A percentile compares a stretch with the other conserved stretches of the same genome.
Conservation (phyloP, 768 basidiomycete genomes). For the Boletus barrowsii region DNA sequence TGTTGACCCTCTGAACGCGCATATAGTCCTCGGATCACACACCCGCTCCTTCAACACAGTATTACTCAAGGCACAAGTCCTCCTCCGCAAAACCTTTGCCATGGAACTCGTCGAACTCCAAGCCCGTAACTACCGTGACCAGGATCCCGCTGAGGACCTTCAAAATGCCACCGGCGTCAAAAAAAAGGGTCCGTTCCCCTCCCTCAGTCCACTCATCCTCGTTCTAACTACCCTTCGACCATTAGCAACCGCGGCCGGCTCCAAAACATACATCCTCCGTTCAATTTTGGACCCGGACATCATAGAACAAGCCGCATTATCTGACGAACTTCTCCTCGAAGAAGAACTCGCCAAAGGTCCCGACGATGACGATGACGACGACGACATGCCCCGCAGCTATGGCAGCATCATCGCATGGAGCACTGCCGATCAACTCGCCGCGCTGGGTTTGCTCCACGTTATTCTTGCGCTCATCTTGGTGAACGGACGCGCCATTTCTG, state of each 20-base stretch:
- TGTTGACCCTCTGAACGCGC: not conserved
- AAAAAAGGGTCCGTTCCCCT: conserved; percentile 53
- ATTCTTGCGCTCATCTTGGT: conserved; percentile 84
- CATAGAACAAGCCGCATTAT: conserved; percentile 56
- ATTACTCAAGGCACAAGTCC: conserved; percentile 59
- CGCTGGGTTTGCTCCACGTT: conserved; percentile 74
- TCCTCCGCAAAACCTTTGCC: conserved; percentile 65
- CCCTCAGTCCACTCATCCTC: not conserved
- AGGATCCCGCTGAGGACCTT: conserved; percentile 40
- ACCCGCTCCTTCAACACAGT: conserved; percentile 64
- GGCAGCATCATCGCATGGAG: conserved; percentile 79
- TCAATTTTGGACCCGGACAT: conserved; percentile 63
- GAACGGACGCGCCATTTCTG: conserved; percentile 67
- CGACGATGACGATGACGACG: conserved; percentile 44
- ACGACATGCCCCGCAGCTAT: conserved; percentile 48
- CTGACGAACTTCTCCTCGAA: conserved; percentile 42
- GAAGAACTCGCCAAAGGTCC: conserved; percentile 52
- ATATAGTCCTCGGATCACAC: conserved; percentile 44
- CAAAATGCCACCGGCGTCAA: conserved; percentile 55
- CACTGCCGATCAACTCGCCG: conserved; percentile 59
- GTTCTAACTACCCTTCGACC: not conserved
- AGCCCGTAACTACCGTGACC: conserved; percentile 46
- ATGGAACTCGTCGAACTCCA: conserved; percentile 84
- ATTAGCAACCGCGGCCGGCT: conserved; percentile 49
- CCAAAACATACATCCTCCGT: conserved; percentile 82